phyloP scores from a whole-genome alignment of 768 basidiomycete species.

The Sporobolomyces roseus region DNA sequence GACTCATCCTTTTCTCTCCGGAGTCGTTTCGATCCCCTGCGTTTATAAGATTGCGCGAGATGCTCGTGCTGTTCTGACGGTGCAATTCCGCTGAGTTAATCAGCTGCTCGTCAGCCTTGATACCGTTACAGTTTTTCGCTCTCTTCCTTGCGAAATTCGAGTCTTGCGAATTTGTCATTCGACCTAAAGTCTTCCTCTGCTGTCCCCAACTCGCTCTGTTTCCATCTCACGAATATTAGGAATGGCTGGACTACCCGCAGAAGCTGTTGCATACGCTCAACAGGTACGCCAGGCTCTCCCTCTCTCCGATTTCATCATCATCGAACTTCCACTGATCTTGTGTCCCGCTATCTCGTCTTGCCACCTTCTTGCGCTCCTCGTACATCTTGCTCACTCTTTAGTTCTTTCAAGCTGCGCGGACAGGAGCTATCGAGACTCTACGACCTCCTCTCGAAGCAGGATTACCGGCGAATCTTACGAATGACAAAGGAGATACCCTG shows the following conservation, averaged over 20 bases:
- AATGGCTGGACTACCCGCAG: slow-evolving; percentile 16
- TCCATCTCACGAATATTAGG: neutral
- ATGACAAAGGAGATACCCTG: slow-evolving; percentile 70
- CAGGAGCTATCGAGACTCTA: slow-evolving; percentile 10
- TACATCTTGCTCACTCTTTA: neutral
- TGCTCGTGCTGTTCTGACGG: too few species aligned
- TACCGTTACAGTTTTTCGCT: too few species aligned
- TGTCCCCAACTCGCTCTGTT: neutral
- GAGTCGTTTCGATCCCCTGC: neutral
- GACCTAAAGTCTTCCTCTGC: neutral
- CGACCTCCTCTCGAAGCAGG: slow-evolving; percentile 49
- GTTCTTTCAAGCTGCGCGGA: slow-evolving; percentile 32
- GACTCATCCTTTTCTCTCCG: neutral
- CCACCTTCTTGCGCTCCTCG: neutral
- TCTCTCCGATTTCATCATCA: neutral
- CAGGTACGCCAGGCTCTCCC: slow-evolving; percentile 3
- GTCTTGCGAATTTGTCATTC: too few species aligned
- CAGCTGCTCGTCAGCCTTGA: too few species aligned
- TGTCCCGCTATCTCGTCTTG: neutral
- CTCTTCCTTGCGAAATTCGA: too few species aligned
- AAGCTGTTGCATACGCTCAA: slow-evolving; percentile 29
- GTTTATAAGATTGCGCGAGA: too few species aligned
- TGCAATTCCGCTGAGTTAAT: too few species aligned
- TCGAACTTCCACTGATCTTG: neutral
- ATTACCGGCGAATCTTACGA: slow-evolving; percentile 67